Percentiles rank a stretch among this genome's conserved stretches.
Conservation (phyloP, 768 basidiomycete species). For the Strobilomyces echinocephalus region DNA sequence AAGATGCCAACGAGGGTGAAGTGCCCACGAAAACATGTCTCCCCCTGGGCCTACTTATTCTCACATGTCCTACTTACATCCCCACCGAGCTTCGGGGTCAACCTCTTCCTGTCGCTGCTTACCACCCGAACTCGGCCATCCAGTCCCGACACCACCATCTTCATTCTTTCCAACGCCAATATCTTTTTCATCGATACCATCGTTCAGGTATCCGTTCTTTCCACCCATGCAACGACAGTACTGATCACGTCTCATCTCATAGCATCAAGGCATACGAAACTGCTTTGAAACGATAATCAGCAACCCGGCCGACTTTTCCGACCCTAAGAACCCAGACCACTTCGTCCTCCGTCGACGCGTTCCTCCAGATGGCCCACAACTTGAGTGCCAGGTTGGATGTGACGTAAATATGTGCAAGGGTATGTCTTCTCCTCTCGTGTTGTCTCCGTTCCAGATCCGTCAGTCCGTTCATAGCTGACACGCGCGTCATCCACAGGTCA, state of each 20-base stretch:
- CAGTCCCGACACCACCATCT: slow-evolving; percentile 61
- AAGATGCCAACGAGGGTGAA: neutral
- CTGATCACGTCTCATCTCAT: neutral
- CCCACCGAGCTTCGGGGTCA: neutral
- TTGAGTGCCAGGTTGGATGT: slow-evolving; percentile 83
- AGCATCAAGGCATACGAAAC: slow-evolving; percentile 60
- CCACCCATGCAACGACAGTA: neutral
- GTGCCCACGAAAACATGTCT: neutral
- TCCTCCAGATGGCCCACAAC: slow-evolving; percentile 72
- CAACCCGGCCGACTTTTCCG: slow-evolving; percentile 85
- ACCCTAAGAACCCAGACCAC: slow-evolving; percentile 51
- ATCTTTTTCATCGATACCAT: slow-evolving; percentile 88
- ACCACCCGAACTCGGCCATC: slow-evolving; percentile 15
- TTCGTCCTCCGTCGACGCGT: slow-evolving; percentile 75
- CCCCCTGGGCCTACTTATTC: neutral
- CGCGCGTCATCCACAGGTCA: slow-evolving; percentile 50
- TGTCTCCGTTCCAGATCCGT: no score
- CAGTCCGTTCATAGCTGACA: neutral
- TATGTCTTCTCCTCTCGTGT: slow-evolving; percentile 14
- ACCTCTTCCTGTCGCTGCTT: neutral
- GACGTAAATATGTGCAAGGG: slow-evolving; percentile 99
- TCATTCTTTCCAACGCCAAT: slow-evolving; percentile 95
- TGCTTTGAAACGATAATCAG: slow-evolving; percentile 85
- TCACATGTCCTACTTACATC: neutral
- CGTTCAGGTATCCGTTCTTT: slow-evolving; percentile 50